phyloP scores from a whole-genome alignment of 768 basidiomycete species.

The Termitomyces bulborhizus region DNA sequence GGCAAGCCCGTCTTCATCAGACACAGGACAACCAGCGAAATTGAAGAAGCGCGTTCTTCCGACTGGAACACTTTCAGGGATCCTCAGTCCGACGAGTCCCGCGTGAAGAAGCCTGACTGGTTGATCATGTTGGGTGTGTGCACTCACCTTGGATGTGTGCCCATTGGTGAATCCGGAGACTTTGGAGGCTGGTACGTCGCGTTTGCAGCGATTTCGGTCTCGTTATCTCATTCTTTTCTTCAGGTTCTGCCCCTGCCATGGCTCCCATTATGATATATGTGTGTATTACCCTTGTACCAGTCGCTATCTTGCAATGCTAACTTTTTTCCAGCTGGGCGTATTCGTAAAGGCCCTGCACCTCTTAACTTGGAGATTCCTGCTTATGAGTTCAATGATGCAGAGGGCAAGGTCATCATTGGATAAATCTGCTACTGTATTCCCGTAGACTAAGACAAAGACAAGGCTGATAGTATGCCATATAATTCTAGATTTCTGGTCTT shows the following conservation, averaged over 20 bases:
- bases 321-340: conserved; percentile 69
- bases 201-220: not conserved
- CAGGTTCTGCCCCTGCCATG: conserved; percentile 98
- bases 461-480: not conserved
- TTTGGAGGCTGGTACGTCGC: conserved; percentile 89
- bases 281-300: conserved; percentile 21
- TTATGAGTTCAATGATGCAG: conserved; percentile 83
- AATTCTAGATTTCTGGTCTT: conserved; percentile 9
- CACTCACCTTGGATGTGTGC: conserved; percentile 98
- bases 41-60: conserved; percentile 81
- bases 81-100: conserved; percentile 83
- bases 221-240: not conserved
- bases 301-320: conserved; percentile 4
- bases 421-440: conserved; percentile 30
- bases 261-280: conserved; percentile 98
- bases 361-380: conserved; percentile 92
- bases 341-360: conserved; percentile 94
- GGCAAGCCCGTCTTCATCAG: conserved; percentile 99
- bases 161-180: conserved; percentile 96
- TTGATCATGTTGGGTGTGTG: conserved; percentile 88
- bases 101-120: conserved; percentile 96
- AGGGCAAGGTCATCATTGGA: conserved; percentile 84
- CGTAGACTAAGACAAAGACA: conserved; percentile 21
- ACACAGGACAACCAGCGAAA: conserved; percentile 87
- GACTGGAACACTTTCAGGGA: conserved; percentile 90